Evolutionary conservation across 129 eudicot genomes (phyloP), one percentile per base, ranked within the genome.

Genomic region (Silybum marianum): DNA sequence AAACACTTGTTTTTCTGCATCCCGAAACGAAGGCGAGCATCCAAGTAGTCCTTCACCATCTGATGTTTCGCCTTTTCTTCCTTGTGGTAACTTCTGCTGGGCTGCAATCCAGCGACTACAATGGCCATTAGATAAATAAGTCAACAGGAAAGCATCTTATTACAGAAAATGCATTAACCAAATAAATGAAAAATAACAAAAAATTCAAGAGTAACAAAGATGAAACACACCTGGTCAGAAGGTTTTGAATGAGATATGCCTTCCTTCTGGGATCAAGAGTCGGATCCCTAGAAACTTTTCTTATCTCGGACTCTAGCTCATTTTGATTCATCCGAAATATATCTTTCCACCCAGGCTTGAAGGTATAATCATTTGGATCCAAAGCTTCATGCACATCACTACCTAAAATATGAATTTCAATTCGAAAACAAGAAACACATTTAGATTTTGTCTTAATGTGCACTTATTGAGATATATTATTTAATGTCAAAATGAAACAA

Each of bases 331-430:
- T 96, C 34, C 99, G 86, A 80, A 96, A 96, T 22, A 96, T 96
- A 83, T 96, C 99, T 81, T 96, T 93, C 99, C 99, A 96, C 73
- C 99, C 99, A 77, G 99, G 99, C 89, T 93, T 96, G 78, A 96
- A 96, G 40, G 98, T 93, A 48, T 84, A 77, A 81, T 96, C 98
- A 86, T 80, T 88, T 62, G 86, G 90, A 78, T 96, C 98, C 81
- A 90, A 66, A 23, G 85, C 88, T 86, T 96, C 99, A 89, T 89
- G 91, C n/a, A 82, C 28, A 82, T 85, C 95, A 42, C 78, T 71
- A 28, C 90, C 97, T 96, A 76, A 65, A 83, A 46, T 9, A 18
- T 34, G 2, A 40, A 81, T 13, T 21, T 71, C 26, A 7, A 23
- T 48, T 38, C 23, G 60, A 54, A 36, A 9, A 25, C 38, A 84